These are phyloP conservation scores for Cladobotryum protrusum DNA, from an alignment of 2,329 filamentous ascomycete genomes.

Conservation along the genomic window DNA sequence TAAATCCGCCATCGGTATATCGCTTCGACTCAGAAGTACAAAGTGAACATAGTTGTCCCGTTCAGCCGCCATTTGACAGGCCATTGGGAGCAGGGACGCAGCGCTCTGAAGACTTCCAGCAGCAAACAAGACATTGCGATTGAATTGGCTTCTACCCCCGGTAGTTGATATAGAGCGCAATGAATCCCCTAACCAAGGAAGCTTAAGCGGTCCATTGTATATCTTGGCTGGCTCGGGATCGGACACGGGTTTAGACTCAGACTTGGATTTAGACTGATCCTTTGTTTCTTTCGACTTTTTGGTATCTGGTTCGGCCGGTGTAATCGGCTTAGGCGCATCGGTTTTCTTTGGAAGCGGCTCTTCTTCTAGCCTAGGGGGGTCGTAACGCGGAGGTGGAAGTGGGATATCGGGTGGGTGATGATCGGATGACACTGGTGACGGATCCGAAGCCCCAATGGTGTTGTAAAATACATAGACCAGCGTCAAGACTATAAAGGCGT, in stretches of 20 bases:
- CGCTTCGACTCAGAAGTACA: constrained; percentile 66
- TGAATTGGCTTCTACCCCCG: constrained; percentile 43
- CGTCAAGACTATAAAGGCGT: constrained; percentile 39
- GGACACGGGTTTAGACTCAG: not conserved
- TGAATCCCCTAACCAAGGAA: constrained; percentile 56
- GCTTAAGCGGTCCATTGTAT: constrained; percentile 66
- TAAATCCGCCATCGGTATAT: constrained; percentile 63
- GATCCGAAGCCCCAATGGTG: constrained; percentile 26
- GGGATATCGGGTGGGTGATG: not conserved
- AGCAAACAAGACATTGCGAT: constrained; percentile 73
- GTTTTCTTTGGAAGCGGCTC: not conserved
- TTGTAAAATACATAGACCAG: constrained; percentile 45
- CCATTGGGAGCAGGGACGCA: constrained; percentile 67
- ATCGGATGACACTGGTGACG: constrained; percentile 24
- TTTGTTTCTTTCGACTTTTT: not conserved
- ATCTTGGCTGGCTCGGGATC: not conserved
- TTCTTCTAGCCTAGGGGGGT: constrained; percentile 3
- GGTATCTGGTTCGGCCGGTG: not conserved
- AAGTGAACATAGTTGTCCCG: constrained; percentile 74
- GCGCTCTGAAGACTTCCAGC: constrained; percentile 69
- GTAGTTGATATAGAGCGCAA: constrained; percentile 54
- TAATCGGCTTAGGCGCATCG: not conserved
- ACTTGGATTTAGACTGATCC: not conserved
- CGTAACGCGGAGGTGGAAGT: constrained; percentile 4
- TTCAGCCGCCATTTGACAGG: constrained; percentile 75